Percentiles rank a stretch among this genome's conserved stretches.
phyloP scores from a whole-genome alignment of 306 rosid genomes.

The Sphenostylis stenocarpa region DNA sequence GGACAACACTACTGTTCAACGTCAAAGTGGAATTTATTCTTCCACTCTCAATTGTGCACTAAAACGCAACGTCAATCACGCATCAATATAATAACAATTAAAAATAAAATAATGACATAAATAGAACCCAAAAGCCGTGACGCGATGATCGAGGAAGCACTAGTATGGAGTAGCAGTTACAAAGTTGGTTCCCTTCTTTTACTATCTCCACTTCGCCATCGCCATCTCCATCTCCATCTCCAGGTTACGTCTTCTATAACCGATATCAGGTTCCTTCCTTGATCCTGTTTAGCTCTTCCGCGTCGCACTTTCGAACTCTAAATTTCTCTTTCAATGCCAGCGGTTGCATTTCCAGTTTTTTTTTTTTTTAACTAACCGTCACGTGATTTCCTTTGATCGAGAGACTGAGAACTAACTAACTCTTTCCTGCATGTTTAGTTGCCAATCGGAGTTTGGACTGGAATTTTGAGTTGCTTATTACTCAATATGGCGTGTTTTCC shows the following conservation, averaged over 20 bases:
- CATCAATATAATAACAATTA: neutral
- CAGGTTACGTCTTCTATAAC: too few species aligned
- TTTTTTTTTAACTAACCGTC: conserved; percentile 3
- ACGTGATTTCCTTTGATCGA: neutral
- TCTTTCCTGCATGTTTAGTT: neutral
- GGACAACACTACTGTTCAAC: neutral
- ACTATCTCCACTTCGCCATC: neutral
- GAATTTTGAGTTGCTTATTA: neutral
- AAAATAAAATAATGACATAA: neutral
- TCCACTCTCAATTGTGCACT: neutral
- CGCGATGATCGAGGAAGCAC: neutral
- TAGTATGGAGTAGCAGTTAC: neutral
- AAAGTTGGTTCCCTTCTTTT: neutral
- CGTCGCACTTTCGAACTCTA: neutral
- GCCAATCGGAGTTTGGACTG: neutral
- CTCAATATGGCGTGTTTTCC: neutral
- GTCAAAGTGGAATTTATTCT: neutral
- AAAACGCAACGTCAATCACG: neutral
- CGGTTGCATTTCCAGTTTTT: neutral
- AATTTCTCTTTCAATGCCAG: too few species aligned
- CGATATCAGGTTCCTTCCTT: conserved; percentile 36
- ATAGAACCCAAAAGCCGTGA: neutral
- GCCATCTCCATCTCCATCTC: neutral
- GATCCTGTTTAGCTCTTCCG: neutral
- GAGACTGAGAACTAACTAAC: neutral